Evolutionary conservation across 2,329 filamentous ascomycete genomes (phyloP), one percentile per base, ranked within the genome.

Genomic region (Thelonectria rubi): DNA sequence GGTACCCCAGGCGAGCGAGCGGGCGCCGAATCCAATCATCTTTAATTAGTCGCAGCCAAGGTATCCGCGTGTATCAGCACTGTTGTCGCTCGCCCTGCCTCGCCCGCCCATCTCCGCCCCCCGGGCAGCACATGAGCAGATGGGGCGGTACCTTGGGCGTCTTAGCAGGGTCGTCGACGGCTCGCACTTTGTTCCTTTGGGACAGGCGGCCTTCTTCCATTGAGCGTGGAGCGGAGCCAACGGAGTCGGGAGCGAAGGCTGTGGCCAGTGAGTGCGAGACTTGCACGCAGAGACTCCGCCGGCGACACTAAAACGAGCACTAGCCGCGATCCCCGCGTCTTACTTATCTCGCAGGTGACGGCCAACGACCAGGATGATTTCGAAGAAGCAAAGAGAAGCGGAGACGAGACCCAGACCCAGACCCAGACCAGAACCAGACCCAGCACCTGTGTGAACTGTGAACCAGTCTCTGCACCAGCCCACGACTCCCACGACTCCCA

Each of bases 271-370:
- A 60, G 12, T 59, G 26, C 55, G 48, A 49, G 39, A 58, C 59
- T 58, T 55, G 50, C 56, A n/a, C 67, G 65, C 55, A 56, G 52
- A 58, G 64, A 58, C 70, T 69, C 66, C 66, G 69, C 69, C 65
- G 66, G 64, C 55, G 40, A 37, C 63, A 70, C 67, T 71, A 70
- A 71, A 60, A 51, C 39, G 63, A 54, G 60, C 69, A 46, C 68
- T 72, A 72, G 65, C 62, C 61, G 65, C 62, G 53, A 69, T 72
- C 69, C 68, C 69, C 69, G 63, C 69, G 66, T 72, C 67, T 71
- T 59, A 69, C 67, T 60, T 63, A 58, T 59, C 62, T 59, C 60
- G 54, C 60, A 57, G 55, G 54, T 51, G 55, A 57, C 55, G 47
- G 60, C 46, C 26, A 30, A 47, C 60, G 43, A 34, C 52, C 60